These are phyloP conservation scores for Tardiomyces blankii DNA, from an alignment of 1,139 yeast genomes.

Conservation along the genomic window DNA sequence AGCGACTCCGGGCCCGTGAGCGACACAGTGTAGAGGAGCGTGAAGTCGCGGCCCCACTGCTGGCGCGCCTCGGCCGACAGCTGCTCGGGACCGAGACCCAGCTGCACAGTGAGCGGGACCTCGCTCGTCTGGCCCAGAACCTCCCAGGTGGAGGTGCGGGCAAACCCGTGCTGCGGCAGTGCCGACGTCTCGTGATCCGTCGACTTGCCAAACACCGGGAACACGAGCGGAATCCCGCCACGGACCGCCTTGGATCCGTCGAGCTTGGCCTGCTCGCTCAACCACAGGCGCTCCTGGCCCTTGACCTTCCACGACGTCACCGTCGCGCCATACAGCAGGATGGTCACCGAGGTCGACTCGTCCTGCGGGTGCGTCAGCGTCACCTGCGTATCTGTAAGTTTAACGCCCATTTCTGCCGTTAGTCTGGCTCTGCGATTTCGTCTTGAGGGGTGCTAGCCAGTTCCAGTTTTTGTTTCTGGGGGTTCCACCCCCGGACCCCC, in stretches of 20 bases:
- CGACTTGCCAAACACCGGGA: constrained; percentile 85
- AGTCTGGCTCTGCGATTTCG: not conserved
- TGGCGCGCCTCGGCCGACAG: constrained; percentile 43
- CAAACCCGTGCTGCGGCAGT: constrained; percentile 95
- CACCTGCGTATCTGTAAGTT: constrained; percentile 55
- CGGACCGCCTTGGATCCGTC: constrained; percentile 92
- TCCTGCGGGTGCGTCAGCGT: constrained; percentile 46
- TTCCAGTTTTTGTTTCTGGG: not conserved
- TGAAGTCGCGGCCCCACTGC: constrained; percentile 66
- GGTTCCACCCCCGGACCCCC: too few species aligned
- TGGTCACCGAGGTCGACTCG: constrained; percentile 43
- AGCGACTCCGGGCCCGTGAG: constrained; percentile 40
- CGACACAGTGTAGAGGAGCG: constrained; percentile 59
- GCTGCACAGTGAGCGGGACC: constrained; percentile 64
- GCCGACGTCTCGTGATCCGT: constrained; percentile 32
- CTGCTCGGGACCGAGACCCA: constrained; percentile 79
- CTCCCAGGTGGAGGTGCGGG: constrained; percentile 84
- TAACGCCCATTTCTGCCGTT: constrained; percentile 37
- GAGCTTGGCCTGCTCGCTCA: constrained; percentile 53
- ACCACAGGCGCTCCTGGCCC: constrained; percentile 65
- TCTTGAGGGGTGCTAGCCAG: not conserved
- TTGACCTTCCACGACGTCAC: constrained; percentile 68
- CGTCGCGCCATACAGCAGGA: constrained; percentile 83
- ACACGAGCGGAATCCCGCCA: constrained; percentile 94
- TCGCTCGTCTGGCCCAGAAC: constrained; percentile 70